Evolutionary conservation across 768 basidiomycete species (phyloP), one percentile per base, ranked within the genome.

Genomic region (Clitopilus hobsonii): DNA sequence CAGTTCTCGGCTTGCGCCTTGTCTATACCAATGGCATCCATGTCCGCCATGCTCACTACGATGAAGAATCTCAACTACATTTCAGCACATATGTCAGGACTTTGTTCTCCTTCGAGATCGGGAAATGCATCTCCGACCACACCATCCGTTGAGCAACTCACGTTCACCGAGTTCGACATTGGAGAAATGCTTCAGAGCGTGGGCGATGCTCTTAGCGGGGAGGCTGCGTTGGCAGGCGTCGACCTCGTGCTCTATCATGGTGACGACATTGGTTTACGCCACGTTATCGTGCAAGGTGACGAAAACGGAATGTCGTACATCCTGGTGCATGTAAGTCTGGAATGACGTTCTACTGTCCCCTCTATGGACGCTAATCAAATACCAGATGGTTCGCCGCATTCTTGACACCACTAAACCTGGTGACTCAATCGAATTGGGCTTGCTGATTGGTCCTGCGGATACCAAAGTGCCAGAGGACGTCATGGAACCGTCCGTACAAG

Each of bases 41-140:
- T 98, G 70, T 89, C 91, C 16, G 91, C 92, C 32, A 78, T 98
- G 67, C 83, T 97, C 67, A 91, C 91, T 16, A 82, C 88, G 32
- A 92, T 97, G 91, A 93, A 94, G 72, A 90, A 88, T 60, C 81
- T 98, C 60, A 96, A 96, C 67, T 96, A 91, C 64, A 82, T 97
- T 60, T 91, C 91, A 4, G 91, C 90, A n/a, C 89, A 92, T 67
- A 84, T 91, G 83, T 65, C 77, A 5, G 69, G 79, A 10, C 77
- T 86, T 62, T 76, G 74, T 55, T 64, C 69, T 14, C 49, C 49
- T 25, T 14, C 25, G 16, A n/a, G 13, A 27, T 16, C 49, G 6
- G 27, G 26, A 18, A 5, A 22, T 16, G 5, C 23, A 1, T 51
- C 49, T 26, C 49, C 49, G n/a, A 8, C 14, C 5, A 24, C 49